Base-by-base conservation (phyloP, 1,284 basidiomycete genomes). In the Sporisorium reilianum region DNA sequence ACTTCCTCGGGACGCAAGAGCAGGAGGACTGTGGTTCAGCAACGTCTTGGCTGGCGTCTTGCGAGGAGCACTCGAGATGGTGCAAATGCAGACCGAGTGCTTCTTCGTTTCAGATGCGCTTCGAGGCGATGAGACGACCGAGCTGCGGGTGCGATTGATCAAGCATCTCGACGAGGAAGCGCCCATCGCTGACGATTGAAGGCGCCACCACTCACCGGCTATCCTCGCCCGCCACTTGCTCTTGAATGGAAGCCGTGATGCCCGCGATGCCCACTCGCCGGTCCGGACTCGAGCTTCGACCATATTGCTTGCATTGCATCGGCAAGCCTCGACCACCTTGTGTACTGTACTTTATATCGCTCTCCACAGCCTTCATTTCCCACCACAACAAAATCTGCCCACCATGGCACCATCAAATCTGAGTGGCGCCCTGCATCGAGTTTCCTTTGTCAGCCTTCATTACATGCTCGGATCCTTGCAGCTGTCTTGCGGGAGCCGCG, bases 61-160 rank as follows among this genome's bases (percentile, higher is more conserved):
- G 50, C 88, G 95, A 57, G 97, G 97, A 1, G 90, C 95, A 25
- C 85, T 99, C 53, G 97, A 99, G 86, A 99, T 99, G 97, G 97
- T 97, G 79, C 96, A 99, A 86, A 93, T 98, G 89, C 95, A 97
- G 85, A 95, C 97, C 12, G 92, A 95, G 74, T 91, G 90, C 20
- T 90, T 90, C 55, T 99, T 99, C 85, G 85, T 97, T 18, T 93
- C 93, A 3, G 97, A 99, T 80, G 90, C 91, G 14, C 87, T 99
- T 67, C 88, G 94, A 64, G 97, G 97, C 1, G 96, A 98, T 83
- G 96, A 98, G 79, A 90, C 88, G 66, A 99, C 97, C 11, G 95
- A 97, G 86, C 91, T 99, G 74, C 89, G 92, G 56, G 95, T 99
- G 57, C 91, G 90, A 68, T 87, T 99, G 70, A 86, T 97, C 64